A percentile compares a stretch with the other conserved stretches of the same genome.
Evolutionary conservation across 2,329 filamentous ascomycete species (phyloP).

Genomic region (Sarocladium oryzae): DNA sequence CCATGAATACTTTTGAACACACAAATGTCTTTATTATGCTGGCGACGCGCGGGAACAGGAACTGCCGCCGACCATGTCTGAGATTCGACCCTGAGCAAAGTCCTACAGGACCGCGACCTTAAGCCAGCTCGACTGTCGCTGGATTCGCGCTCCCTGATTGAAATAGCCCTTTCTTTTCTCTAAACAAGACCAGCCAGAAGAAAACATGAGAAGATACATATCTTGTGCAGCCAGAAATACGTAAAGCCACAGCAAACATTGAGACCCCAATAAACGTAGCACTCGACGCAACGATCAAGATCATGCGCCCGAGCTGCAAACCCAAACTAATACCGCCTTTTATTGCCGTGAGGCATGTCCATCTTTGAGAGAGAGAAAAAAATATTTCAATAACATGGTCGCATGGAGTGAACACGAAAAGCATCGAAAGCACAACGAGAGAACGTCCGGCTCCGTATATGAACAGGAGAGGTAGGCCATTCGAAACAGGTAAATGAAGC

Average conservation of each 20-base stretch:
- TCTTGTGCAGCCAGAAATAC: not conserved
- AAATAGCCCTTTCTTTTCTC: not conserved
- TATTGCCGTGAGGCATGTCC: constrained; percentile 33
- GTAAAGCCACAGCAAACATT: not conserved
- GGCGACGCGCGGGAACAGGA: not conserved
- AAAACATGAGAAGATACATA: not conserved
- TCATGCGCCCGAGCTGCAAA: not conserved
- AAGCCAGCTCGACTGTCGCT: not conserved
- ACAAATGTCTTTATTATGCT: no score
- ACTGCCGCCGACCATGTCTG: not conserved
- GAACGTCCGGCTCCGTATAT: not conserved
- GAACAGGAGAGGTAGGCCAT: not conserved
- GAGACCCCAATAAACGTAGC: no score
- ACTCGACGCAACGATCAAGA: not conserved
- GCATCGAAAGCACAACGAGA: not conserved
- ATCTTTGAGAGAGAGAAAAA: constrained; percentile 21
- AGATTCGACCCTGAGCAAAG: not conserved
- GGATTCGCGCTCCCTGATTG: not conserved
- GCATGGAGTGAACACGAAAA: not conserved
- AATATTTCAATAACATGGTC: not conserved
- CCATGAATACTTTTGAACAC: no score
- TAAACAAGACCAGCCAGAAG: not conserved
- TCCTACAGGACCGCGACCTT: not conserved
- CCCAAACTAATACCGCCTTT: constrained; percentile 11
- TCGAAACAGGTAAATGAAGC: constrained; percentile 6